Evolutionary conservation across 1,284 basidiomycete genomes (phyloP), one percentile per base, ranked within the genome.

Genomic region (Thelephora terrestris): DNA sequence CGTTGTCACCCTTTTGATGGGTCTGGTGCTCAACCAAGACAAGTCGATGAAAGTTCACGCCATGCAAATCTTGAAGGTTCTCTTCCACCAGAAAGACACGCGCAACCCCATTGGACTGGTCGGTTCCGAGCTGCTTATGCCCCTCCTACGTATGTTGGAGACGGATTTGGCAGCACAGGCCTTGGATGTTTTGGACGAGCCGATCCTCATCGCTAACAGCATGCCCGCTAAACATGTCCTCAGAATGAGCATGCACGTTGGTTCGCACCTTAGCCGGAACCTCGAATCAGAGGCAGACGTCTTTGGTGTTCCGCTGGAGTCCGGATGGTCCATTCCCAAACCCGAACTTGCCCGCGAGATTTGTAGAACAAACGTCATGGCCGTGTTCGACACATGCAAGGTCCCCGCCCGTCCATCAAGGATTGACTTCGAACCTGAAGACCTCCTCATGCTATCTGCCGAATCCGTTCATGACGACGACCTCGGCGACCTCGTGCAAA

Each of bases 121-220:
- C 32, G 86, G 88, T 1, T 85, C 87, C 0, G 93, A 95, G 61
- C 71, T 95, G 18, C 75, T 96, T 20, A 92, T 92, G 81, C 94
- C 94, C 0, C 70, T 97, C 18, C 70, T 97, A 29, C 82, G 91
- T 23, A 74, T 96, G 23, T 73, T 96, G 12, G 84, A 88, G 53
- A 91, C 88, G 2, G 87, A 93, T 56, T 76, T 94, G 24, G 85
- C 92, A 5, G 66, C 82, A 3, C 80, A 90, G 53, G 93, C 93
- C 0, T 74, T 97, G 40, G 91, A 95, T 44, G 91, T 96, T 16
- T 76, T 97, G 2, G 92, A 96, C 58, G 86, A 93, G 58, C 91
- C 90, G 0, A 79, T 90, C 61, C 78, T 77, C 20, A 82, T 91
- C 59, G 80, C 80, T 1, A 82, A 78, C 45, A 85, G 88, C 16